Conservation (phyloP, 257 asterid species). For the Penstemon barbatus region DNA sequence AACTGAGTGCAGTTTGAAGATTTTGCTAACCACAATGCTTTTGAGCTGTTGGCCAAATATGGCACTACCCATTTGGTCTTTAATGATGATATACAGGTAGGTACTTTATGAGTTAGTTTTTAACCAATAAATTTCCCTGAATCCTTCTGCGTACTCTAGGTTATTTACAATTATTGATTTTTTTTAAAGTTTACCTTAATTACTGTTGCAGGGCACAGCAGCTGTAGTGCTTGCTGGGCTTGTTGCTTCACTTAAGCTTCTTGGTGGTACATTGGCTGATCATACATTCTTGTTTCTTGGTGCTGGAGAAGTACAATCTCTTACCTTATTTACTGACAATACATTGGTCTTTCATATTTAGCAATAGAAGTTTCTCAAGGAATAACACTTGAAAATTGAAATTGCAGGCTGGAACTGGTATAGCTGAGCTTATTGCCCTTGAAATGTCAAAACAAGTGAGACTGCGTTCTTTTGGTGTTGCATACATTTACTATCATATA, state of each 20-base stretch:
- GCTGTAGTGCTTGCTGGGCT: conserved; percentile 92
- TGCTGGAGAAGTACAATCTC: conserved; percentile 83
- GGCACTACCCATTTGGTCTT: conserved; percentile 90
- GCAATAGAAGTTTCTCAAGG: too few species aligned
- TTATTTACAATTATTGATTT: conserved; percentile 9
- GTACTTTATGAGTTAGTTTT: too few species aligned
- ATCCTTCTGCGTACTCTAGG: background rate
- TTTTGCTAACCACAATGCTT: conserved; percentile 96
- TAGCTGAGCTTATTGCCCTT: conserved; percentile 95
- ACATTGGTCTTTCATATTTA: too few species aligned
- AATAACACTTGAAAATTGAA: conserved; percentile 24
- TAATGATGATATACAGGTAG: conserved; percentile 94
- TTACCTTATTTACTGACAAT: background rate
- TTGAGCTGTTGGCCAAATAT: conserved; percentile 87
- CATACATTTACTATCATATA: background rate
- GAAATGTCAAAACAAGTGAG: conserved; percentile 82
- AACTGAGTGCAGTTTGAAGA: conserved; percentile 71
- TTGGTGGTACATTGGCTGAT: conserved; percentile 83
- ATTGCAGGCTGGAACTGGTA: conserved; percentile 97
- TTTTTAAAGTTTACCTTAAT: background rate
- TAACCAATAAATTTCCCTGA: too few species aligned
- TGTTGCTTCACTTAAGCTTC: conserved; percentile 79
- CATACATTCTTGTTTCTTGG: conserved; percentile 95
- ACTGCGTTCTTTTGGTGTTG: conserved; percentile 3
- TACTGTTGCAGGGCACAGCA: conserved; percentile 79